Evolutionary conservation across 176 grass and related monocot species (phyloP).

Genomic region (Aegilops umbellulata): DNA sequence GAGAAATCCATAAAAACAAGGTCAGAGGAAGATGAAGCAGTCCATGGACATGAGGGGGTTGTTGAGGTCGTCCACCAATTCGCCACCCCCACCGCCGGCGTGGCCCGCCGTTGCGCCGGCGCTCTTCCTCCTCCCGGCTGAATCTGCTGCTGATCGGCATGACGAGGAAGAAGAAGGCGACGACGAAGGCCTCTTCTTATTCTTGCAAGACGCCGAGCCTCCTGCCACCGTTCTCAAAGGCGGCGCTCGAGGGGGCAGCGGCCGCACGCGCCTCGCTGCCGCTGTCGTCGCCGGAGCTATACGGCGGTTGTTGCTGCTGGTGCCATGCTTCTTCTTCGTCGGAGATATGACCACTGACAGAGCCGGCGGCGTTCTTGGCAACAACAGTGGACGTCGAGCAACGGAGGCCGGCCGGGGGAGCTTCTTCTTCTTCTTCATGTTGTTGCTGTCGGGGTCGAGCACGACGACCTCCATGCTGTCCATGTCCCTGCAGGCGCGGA

Average conservation of each 20-base stretch:
- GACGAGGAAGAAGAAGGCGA: not conserved
- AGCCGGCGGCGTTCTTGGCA: not conserved
- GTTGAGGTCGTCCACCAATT: slow-evolving; percentile 22
- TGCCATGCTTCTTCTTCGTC: slow-evolving; percentile 2
- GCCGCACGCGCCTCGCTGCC: not conserved
- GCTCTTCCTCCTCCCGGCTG: not conserved
- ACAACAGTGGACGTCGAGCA: too few species aligned
- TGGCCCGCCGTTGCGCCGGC: not conserved
- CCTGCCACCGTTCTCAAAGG: not conserved
- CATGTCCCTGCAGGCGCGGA: not conserved
- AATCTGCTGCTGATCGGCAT: not conserved
- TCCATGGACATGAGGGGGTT: slow-evolving; percentile 51
- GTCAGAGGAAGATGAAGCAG: slow-evolving; percentile 47
- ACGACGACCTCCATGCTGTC: slow-evolving; percentile 1
- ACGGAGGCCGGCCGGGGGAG: too few species aligned
- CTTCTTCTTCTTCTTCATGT: too few species aligned
- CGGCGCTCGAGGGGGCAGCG: not conserved
- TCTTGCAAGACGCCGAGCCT: not conserved
- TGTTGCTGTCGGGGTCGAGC: not conserved
- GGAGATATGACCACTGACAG: slow-evolving; percentile 1
- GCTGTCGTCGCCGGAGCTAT: not conserved
- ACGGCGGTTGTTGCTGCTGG: not conserved
- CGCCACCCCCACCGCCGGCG: not conserved
- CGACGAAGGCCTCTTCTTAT: not conserved
- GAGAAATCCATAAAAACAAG: not conserved